Conservation (phyloP, 2,329 filamentous ascomycete genomes). For the Plectosphaerella cucumerina region DNA sequence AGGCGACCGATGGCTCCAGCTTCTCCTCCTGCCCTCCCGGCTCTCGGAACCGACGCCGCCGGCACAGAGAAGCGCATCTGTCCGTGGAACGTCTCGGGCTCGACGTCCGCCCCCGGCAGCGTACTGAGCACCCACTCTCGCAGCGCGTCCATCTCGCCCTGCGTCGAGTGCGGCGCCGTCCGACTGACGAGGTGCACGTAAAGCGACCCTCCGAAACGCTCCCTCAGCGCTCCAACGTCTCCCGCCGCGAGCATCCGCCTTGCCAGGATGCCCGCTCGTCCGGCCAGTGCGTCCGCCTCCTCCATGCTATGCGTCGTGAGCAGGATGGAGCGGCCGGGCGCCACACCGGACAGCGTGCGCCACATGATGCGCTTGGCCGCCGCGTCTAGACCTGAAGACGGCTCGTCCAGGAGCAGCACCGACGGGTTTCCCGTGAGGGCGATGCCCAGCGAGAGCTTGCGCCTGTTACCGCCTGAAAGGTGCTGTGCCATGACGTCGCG, state of each 20-base stretch:
- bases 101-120: conserved; percentile 64
- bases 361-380: conserved; percentile 92
- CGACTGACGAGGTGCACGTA: conserved; percentile 78
- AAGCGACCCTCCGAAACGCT: conserved; percentile 71
- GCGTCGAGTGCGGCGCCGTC: conserved; percentile 67
- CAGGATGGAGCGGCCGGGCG: conserved; percentile 74
- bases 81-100: conserved; percentile 44
- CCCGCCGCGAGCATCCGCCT: conserved; percentile 82
- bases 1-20: conserved; percentile 60
- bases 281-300: conserved; percentile 84
- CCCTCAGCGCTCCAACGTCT: conserved; percentile 66
- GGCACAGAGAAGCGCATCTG: conserved; percentile 21
- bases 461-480: conserved; percentile 85
- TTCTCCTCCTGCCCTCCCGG: conserved; percentile 10
- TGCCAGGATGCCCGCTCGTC: conserved; percentile 81
- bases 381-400: conserved; percentile 83
- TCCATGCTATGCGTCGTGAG: conserved; percentile 95
- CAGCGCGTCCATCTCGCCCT: conserved; percentile 63
- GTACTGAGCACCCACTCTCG: conserved; percentile 58
- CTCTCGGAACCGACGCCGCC: neutral
- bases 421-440: conserved; percentile 89
- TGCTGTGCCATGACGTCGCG: conserved; percentile 70
- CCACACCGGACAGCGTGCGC: conserved; percentile 72
- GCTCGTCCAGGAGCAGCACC: conserved; percentile 85
- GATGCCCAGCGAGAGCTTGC: conserved; percentile 86